Conservation (phyloP, 2,329 filamentous ascomycete genomes). For the Ophiostoma montium region DNA sequence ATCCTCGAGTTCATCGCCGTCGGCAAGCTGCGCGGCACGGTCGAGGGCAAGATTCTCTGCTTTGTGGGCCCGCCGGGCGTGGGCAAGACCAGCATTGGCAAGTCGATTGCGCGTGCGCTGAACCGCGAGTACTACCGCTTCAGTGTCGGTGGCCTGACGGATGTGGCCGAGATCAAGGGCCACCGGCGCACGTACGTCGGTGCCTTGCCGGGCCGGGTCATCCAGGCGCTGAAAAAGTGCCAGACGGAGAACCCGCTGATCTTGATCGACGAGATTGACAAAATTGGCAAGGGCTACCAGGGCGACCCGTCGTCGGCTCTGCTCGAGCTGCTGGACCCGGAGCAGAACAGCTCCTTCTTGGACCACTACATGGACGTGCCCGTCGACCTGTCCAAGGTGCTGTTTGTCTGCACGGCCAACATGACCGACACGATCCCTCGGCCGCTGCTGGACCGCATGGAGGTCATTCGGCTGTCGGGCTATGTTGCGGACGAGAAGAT, state of each 20-base stretch:
- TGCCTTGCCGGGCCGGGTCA: constrained; percentile 87
- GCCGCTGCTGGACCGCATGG: constrained; percentile 91
- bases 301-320: constrained; percentile 91
- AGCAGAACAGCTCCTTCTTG: constrained; percentile 93
- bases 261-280: constrained; percentile 94
- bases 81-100: constrained; percentile 97
- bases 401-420: constrained; percentile 98
- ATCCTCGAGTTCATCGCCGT: constrained; percentile 98
- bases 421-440: constrained; percentile 97
- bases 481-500: constrained; percentile 99
- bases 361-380: constrained; percentile 99
- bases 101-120: constrained; percentile 87
- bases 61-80: constrained; percentile 96
- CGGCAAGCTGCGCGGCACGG: constrained; percentile 88
- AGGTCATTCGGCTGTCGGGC: constrained; percentile 88
- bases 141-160: constrained; percentile 89
- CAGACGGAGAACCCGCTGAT: constrained; percentile 97
- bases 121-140: constrained; percentile 97
- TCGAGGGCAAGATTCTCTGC: constrained; percentile 96
- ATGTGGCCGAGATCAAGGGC: constrained; percentile 98
- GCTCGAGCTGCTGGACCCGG: constrained; percentile 84
- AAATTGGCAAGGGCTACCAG: constrained; percentile 92
- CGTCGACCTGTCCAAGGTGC: constrained; percentile 89
- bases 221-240: constrained; percentile 96
- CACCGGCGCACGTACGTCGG: constrained; percentile 94